Evolutionary conservation across 371 early-diverging fungal species (phyloP).

Genomic region (Dichotomocladium elegans): DNA sequence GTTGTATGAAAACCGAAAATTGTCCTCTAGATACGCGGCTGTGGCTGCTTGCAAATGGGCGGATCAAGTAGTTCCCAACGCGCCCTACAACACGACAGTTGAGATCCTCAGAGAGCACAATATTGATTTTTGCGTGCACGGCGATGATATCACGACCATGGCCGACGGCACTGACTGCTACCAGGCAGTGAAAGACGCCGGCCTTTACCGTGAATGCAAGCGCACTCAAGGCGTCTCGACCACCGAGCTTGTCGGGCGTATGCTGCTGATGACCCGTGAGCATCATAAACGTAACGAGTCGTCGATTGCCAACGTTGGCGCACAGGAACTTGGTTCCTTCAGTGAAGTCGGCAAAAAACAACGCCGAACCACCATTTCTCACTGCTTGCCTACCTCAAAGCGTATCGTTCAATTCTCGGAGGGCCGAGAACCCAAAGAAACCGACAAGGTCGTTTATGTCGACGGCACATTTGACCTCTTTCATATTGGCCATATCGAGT

Average conservation of each 20-base stretch:
- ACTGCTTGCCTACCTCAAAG: slow-evolving; percentile 83
- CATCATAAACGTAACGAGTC: slow-evolving; percentile 67
- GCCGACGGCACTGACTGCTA: slow-evolving; percentile 96
- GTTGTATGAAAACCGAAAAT: background rate
- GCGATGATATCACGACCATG: slow-evolving; percentile 92
- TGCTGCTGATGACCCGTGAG: slow-evolving; percentile 87
- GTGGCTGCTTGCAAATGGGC: slow-evolving; percentile 97
- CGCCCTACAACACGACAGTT: slow-evolving; percentile 89
- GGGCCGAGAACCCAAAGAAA: slow-evolving; percentile 67
- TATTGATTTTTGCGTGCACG: slow-evolving; percentile 93
- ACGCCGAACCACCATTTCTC: slow-evolving; percentile 65
- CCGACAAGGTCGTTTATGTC: slow-evolving; percentile 81
- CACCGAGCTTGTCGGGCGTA: slow-evolving; percentile 93
- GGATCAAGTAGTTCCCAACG: slow-evolving; percentile 88
- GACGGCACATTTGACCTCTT: slow-evolving; percentile 97
- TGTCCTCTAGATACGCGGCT: slow-evolving; percentile 85
- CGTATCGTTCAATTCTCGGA: slow-evolving; percentile 87
- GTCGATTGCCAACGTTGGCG: slow-evolving; percentile 58
- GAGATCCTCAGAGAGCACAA: slow-evolving; percentile 79
- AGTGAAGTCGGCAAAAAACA: slow-evolving; percentile 16
- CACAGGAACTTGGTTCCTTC: slow-evolving; percentile 60
- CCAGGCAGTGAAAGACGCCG: slow-evolving; percentile 89
- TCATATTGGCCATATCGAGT: slow-evolving; percentile 94
- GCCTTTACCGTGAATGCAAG: slow-evolving; percentile 91
- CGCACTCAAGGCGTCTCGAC: slow-evolving; percentile 93